Evolutionary conservation across 1,284 basidiomycete species (phyloP).

Genomic region (Abortiporus biennis): DNA sequence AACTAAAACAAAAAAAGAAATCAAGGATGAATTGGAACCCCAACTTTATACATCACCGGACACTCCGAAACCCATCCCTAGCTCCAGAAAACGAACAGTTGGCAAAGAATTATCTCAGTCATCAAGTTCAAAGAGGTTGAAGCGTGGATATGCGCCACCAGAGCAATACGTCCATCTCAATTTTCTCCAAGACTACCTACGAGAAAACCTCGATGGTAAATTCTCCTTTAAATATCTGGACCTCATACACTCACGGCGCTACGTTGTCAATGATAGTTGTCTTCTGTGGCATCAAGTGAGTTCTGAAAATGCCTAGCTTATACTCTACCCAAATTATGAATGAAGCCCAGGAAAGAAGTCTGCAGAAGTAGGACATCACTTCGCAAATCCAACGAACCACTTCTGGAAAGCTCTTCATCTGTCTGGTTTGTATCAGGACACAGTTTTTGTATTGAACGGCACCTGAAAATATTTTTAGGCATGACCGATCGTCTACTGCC

Average conservation of each 20-base stretch:
- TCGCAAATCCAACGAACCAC: conserved; percentile 65
- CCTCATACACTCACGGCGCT: background rate
- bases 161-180: conserved; percentile 29
- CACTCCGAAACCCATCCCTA: background rate
- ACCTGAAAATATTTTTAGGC: conserved; percentile 8
- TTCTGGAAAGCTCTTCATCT: conserved; percentile 57
- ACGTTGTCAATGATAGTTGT: conserved; percentile 15
- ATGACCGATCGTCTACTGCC: conserved; percentile 17
- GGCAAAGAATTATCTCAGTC: too few species aligned
- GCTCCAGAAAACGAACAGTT: background rate
- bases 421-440: conserved; percentile 31
- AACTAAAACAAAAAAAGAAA: background rate
- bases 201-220: conserved; percentile 37
- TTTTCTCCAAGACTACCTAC: conserved; percentile 32
- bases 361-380: conserved; percentile 63
- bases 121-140: conserved; percentile 15
- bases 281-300: conserved; percentile 28
- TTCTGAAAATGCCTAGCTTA: background rate
- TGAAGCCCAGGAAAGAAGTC: conserved; percentile 53
- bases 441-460: background rate
- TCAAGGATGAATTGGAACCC: background rate
- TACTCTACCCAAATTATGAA: background rate
- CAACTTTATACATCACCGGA: too few species aligned
- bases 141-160: conserved; percentile 23
- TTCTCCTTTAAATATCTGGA: background rate